Base-by-base conservation (phyloP, 2,329 filamentous ascomycete species). In the Beauveria pseudobassiana region DNA sequence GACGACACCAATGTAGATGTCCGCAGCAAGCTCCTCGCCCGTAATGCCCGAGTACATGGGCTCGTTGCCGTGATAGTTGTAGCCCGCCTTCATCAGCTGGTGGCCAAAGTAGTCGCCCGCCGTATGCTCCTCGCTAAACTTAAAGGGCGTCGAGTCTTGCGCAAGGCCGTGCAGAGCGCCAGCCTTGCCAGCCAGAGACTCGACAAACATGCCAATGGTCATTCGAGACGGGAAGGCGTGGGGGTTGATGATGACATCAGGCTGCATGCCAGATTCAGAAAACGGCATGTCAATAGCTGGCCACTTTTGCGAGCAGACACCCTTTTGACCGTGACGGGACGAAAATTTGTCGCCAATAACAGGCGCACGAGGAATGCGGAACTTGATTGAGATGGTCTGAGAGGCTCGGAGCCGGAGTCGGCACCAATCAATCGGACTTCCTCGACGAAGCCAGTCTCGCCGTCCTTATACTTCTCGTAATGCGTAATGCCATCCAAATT, bases 151-250 rank as follows among this genome's bases (percentile, higher is more conserved):
- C 50, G 87, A 93, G 74, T 99, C 95, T 75, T 98, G 95, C 0
- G 95, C 90, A n/a, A 97, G 82, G 52, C 95, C 95, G 73, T 99
- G 95, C 42, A 99, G 83, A 16, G 93, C 90, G 52, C 95, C 95
- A 10, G 93, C 87, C 78, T 99, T 99, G 64, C 95, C 95, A 10
- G 95, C 95, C 58, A 99, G 83, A 5, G 93, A 97, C 79, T 99
- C 95, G 71, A 99, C 87, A 76, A 99, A 98, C 91, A 98, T 98
- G 72, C 95, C 95, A 72, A 99, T 99, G 22, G 95, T 99, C 95
- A 99, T 99, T 76, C 95, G 93, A 51, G 93, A 98, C 8, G 95
- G 95, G 83, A 99, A 99, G 71, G 95, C 95, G 82, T 99, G 95
- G 46, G 95, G 95, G 78, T 99, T 99, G 81, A 99, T 99, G 76